Conservation (phyloP, 345 rosid genomes). For the Erucastrum elatum region DNA sequence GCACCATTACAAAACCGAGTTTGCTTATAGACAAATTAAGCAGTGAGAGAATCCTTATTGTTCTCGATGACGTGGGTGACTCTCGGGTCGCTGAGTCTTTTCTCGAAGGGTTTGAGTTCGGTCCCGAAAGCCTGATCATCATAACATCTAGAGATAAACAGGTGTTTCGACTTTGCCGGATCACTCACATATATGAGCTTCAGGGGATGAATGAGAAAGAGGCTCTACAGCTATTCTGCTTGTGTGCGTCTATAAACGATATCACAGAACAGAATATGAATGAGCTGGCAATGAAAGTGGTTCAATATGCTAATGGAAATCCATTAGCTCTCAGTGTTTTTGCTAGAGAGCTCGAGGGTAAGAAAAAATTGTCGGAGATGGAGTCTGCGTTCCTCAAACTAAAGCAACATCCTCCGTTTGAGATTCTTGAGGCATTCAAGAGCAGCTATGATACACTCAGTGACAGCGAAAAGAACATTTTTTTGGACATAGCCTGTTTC, state of each 20-base stretch:
- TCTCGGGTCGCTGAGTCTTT: slow-evolving; percentile 1
- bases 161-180: neutral
- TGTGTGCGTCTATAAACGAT: neutral
- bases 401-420: neutral
- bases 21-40: neutral
- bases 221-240: neutral
- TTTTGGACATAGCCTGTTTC: slow-evolving; percentile 28
- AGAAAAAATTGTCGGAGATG: neutral
- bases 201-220: neutral
- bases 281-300: neutral
- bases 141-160: slow-evolving; percentile 11
- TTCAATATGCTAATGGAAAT: slow-evolving; percentile 16
- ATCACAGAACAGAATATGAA: neutral
- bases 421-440: neutral
- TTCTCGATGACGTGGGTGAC: neutral
- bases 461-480: slow-evolving; percentile 16
- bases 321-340: slow-evolving; percentile 17
- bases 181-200: slow-evolving; percentile 10
- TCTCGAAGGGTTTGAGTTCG: neutral
- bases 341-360: no score
- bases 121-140: slow-evolving; percentile 14
- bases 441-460: slow-evolving; percentile 11
- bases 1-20: neutral
- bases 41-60: slow-evolving; percentile 1
- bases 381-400: neutral